These are phyloP conservation scores for Solanum gandarillasii DNA, from an alignment of 257 asterid genomes.

Conservation along the genomic window DNA sequence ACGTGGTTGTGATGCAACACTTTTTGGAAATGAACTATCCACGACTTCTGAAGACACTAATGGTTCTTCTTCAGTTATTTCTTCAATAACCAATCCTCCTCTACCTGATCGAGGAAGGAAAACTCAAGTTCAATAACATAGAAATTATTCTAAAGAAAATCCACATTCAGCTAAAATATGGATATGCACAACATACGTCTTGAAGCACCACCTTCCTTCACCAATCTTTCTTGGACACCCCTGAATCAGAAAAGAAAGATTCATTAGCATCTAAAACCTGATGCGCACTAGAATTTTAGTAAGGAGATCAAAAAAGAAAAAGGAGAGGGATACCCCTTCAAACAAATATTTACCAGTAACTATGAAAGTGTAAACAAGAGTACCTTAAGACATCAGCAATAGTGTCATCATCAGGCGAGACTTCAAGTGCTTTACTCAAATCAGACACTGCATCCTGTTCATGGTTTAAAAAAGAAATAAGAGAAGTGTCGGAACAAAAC, in stretches of 20 bases:
- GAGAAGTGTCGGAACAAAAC: background rate
- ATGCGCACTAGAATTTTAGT: background rate
- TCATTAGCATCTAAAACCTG: background rate
- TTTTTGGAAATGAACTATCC: slow-evolving; percentile 19
- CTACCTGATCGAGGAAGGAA: slow-evolving; percentile 12
- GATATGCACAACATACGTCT: slow-evolving; percentile 32
- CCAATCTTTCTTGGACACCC: slow-evolving; percentile 59
- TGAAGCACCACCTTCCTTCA: slow-evolving; percentile 47
- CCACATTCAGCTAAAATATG: background rate
- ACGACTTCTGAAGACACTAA: slow-evolving; percentile 28
- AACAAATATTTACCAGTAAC: background rate
- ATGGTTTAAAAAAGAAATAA: background rate
- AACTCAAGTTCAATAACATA: background rate
- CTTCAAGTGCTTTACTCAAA: slow-evolving; percentile 72
- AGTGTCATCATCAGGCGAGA: slow-evolving; percentile 88
- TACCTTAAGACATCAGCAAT: slow-evolving; percentile 83
- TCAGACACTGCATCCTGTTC: slow-evolving; percentile 81
- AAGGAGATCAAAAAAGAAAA: background rate
- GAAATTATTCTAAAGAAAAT: background rate
- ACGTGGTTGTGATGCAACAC: slow-evolving; percentile 18
- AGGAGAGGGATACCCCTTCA: background rate
- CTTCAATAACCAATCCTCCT: slow-evolving; percentile 72
- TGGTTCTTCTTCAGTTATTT: slow-evolving; percentile 62
- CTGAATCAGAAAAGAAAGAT: slow-evolving; percentile 23
- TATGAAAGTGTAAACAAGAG: background rate